Evolutionary conservation across 345 rosid genomes (phyloP), one percentile per base, ranked within the genome.

Genomic region (Arabidopsis arenosa): DNA sequence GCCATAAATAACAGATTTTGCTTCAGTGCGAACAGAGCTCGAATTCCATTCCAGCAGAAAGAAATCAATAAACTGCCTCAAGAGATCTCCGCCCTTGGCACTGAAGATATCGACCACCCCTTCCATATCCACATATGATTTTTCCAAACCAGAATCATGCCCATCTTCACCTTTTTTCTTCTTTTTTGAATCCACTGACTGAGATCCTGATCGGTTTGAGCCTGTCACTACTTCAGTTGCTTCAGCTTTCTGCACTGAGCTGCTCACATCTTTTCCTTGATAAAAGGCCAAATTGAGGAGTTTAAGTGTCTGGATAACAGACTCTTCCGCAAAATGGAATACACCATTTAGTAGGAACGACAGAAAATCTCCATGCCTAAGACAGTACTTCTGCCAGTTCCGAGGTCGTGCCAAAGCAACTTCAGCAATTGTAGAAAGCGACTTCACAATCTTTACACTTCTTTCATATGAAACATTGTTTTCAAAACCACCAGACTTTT

Each of bases 371-470:
- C 79, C 88, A 80, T 89, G 96, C 83, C 83, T 92, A 81, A 88
- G 84, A 81, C 99, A 92, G 72, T 90, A 95, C 83, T 92, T 92
- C 84, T 95, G 99, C 99, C 99, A 95, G 83, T 95, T 95, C 44
- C 94, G 91, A 68, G 99, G 99, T 73, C 99, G 83, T n/a, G 93
- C 85, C 63, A 84, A 82, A 60, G 97, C 98, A 59, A 90, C 98
- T 83, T 95, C 99, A 72, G 89, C 96, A 86, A 92, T 95, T 37
- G 91, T 85, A 66, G 94, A 88, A 71, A 95, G 88, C 83, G 94
- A 90, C 80, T 86, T 95, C 30, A 92, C 92, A 78, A 92, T 87
- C 87, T 95, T 92, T 72, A 90, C 96, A 85, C 99, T 88, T 85
- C 93, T 87, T 76, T 95, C 96, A 79, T 92, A 95, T 11, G 94